Evolutionary conservation across 2,329 filamentous ascomycete species (phyloP).

Genomic region (Sporothrix dimorphospora): DNA sequence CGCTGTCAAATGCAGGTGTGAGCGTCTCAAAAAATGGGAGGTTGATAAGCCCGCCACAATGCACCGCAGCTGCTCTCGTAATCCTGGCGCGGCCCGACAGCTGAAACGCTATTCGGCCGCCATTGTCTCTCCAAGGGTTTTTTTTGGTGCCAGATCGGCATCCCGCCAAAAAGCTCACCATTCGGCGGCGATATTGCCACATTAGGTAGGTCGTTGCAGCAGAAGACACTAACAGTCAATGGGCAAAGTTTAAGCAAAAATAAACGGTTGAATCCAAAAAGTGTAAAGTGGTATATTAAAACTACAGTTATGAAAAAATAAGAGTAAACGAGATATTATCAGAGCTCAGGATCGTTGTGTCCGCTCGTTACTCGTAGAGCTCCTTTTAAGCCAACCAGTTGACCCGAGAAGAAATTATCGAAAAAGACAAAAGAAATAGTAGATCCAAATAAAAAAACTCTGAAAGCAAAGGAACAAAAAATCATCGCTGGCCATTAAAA

Average conservation of each 20-base stretch:
- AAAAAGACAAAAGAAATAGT: background rate
- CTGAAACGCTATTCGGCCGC: background rate
- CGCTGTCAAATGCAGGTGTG: background rate
- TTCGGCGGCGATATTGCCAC: background rate
- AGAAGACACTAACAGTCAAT: background rate
- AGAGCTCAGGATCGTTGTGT: too few relatives aligned
- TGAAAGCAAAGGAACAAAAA: background rate
- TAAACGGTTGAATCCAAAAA: background rate
- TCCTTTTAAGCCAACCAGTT: constrained; percentile 21
- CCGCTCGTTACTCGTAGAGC: too few relatives aligned
- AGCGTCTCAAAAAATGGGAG: background rate
- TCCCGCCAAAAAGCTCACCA: background rate
- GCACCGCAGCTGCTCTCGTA: background rate
- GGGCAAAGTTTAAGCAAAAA: background rate
- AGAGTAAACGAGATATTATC: too few relatives aligned
- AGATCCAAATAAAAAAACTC: background rate
- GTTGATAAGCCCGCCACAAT: background rate
- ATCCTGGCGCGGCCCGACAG: background rate
- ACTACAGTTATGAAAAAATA: constrained; percentile 13
- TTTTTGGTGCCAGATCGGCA: background rate
- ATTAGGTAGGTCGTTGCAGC: background rate
- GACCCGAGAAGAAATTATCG: background rate
- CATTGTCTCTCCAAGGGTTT: background rate
- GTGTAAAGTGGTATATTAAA: constrained; percentile 21
- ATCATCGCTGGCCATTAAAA: constrained; percentile 18